Evolutionary conservation across 2,329 filamentous ascomycete genomes (phyloP), one percentile per base, ranked within the genome.

Genomic region (Talaromyces sp.): DNA sequence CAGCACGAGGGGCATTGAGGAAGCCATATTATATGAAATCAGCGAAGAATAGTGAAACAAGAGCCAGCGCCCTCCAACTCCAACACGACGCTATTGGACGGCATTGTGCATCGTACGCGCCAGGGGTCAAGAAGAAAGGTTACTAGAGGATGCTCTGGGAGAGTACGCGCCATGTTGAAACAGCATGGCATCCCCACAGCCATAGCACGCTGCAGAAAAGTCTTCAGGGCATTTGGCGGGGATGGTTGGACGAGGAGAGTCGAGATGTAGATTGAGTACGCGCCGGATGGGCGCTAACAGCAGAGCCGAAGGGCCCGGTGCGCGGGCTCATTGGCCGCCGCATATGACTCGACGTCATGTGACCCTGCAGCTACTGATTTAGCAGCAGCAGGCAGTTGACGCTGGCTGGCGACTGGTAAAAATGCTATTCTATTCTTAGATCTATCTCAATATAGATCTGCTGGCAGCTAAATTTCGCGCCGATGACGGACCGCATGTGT

Each of bases 241-340:
- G 16, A 42, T 62, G 61, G 61, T 62, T 62, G 61, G 61, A 59
- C 31, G 28, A 56, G 61, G 52, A 51, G 52, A 42, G 18, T 34
- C 54, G 44, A 18, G n/a, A 33, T 10, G 56, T 27, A 42, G 40
- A 33, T 42, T 42, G 47, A 56, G 47, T 52, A 60, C 57, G 61
- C 61, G 57, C 53, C 57, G 42, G 9, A 34, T 51, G 40, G 61
- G 61, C 61, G 61, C 61, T 60, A 52, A 33, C 18, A 27, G 18
- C 8, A 10, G 18, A 12, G 18, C 44, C 10, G 8, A 10, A 27
- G 30, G 23, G 34, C 18, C 14, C n/a, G 27, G 54, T n/a, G 54
- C 52, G 52, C 52, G 8, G 52, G 28, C 52, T 54, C 7, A 42
- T 56, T 42, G 54, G 34, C 23, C n/a, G 18, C 31, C 31, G n/a